Evolutionary conservation across 345 rosid species (phyloP).

Genomic region (Garcia nutans): DNA sequence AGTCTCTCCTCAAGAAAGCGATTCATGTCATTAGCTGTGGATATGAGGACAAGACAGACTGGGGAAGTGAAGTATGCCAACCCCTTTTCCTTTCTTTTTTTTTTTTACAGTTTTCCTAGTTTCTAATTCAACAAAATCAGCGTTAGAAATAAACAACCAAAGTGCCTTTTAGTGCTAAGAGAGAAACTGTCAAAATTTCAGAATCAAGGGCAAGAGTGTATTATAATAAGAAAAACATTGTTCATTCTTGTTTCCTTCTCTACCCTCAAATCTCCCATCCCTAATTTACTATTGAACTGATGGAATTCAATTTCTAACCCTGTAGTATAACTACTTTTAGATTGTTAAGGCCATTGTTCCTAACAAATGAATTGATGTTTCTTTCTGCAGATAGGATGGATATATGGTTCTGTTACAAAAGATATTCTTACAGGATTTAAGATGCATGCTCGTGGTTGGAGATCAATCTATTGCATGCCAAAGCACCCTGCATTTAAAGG

Average conservation of each 20-base stretch:
- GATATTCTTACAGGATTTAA: slow-evolving; percentile 45
- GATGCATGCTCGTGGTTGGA: slow-evolving; percentile 48
- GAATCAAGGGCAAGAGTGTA: background rate
- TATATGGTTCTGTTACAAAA: slow-evolving; percentile 48
- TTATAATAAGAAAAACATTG: background rate
- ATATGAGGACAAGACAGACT: slow-evolving; percentile 48
- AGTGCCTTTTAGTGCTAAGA: background rate
- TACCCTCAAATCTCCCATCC: background rate
- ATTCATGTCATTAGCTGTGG: slow-evolving; percentile 51
- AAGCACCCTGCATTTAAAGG: slow-evolving; percentile 41
- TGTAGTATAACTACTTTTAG: background rate
- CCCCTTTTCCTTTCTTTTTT: background rate
- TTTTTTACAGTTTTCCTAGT: background rate
- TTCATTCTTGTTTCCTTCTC: background rate
- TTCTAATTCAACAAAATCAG: background rate
- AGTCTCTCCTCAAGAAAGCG: slow-evolving; percentile 42
- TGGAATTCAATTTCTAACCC: background rate
- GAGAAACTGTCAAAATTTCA: background rate
- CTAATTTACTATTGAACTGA: background rate
- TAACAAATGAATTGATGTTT: slow-evolving; percentile 10
- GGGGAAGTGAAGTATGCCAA: slow-evolving; percentile 42
- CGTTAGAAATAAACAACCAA: background rate
- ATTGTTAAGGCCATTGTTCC: background rate
- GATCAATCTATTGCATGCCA: slow-evolving; percentile 49
- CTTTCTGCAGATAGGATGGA: slow-evolving; percentile 40